A percentile compares a stretch with the other conserved stretches of the same genome.
Conservation (phyloP, 345 rosid species). For the Euclidium syriacum region DNA sequence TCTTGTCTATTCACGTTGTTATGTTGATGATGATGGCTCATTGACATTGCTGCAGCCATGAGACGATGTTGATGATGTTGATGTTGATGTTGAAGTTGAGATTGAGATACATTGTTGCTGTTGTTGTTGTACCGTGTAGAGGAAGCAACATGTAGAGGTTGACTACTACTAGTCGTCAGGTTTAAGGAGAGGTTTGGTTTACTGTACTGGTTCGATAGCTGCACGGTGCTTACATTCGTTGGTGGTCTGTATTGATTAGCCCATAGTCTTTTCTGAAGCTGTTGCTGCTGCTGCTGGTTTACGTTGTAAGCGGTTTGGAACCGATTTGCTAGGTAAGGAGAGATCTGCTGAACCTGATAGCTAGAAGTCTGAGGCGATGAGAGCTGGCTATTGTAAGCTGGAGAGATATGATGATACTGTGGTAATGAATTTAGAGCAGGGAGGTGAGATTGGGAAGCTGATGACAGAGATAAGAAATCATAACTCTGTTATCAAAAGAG, state of each 20-base stretch:
- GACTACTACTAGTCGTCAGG: slow-evolving; percentile 23
- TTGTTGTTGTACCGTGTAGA: slow-evolving; percentile 33
- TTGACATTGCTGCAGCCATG: slow-evolving; percentile 40
- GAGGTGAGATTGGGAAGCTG: slow-evolving; percentile 33
- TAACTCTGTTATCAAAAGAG: slow-evolving; percentile 39
- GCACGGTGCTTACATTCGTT: slow-evolving; percentile 18
- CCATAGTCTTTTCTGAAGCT: slow-evolving; percentile 45
- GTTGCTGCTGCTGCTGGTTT: slow-evolving; percentile 41
- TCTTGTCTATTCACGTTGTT: slow-evolving; percentile 42
- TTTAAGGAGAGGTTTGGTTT: slow-evolving; percentile 37
- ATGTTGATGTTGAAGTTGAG: too few species aligned
- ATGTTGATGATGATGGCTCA: slow-evolving; percentile 2
- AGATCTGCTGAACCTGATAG: slow-evolving; percentile 63
- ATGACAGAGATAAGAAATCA: slow-evolving; percentile 55
- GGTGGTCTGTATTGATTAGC: slow-evolving; percentile 45
- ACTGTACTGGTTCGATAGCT: slow-evolving; percentile 35
- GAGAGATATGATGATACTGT: slow-evolving; percentile 29
- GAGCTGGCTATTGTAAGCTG: slow-evolving; percentile 39
- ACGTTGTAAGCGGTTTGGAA: slow-evolving; percentile 28
- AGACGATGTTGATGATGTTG: slow-evolving; percentile 42
- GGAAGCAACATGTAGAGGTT: slow-evolving; percentile 27
- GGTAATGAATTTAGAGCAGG: slow-evolving; percentile 34
- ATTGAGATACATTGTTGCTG: slow-evolving; percentile 25
- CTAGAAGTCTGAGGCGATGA: slow-evolving; percentile 41
- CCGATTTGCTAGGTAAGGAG: slow-evolving; percentile 36